These are phyloP conservation scores for Teratosphaeria epicoccoides DNA, from an alignment of 2,329 filamentous ascomycete genomes.

Conservation along the genomic window DNA sequence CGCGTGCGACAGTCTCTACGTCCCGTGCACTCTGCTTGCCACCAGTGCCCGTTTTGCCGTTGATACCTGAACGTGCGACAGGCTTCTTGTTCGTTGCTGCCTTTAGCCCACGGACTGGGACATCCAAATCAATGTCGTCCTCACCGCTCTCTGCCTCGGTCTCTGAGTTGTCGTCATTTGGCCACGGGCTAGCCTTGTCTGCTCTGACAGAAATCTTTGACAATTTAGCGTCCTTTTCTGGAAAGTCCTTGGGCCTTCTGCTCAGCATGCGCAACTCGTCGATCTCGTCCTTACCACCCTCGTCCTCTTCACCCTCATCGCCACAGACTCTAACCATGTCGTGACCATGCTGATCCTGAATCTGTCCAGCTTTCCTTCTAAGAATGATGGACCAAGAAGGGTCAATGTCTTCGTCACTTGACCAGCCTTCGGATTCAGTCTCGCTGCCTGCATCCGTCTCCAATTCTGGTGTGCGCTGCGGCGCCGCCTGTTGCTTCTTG, in stretches of 20 bases:
- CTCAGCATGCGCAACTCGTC: slow-evolving; percentile 50
- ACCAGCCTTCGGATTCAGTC: slow-evolving; percentile 26
- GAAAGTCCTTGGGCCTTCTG: slow-evolving; percentile 1
- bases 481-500: slow-evolving; percentile 27
- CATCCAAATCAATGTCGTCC: not conserved
- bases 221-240: not conserved
- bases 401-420: slow-evolving; percentile 17
- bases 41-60: not conserved
- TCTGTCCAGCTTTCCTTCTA: slow-evolving; percentile 6
- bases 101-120: not conserved
- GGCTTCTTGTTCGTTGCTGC: not conserved
- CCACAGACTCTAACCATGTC: slow-evolving; percentile 66
- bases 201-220: not conserved
- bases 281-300: slow-evolving; percentile 54
- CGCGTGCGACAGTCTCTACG: not conserved
- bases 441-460: slow-evolving; percentile 40
- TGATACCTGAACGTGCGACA: not conserved
- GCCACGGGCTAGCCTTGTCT: slow-evolving; percentile 3
- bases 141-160: slow-evolving; percentile 19
- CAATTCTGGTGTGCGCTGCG: slow-evolving; percentile 19
- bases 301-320: slow-evolving; percentile 47
- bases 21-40: not conserved
- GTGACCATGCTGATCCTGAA: slow-evolving; percentile 54
- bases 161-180: slow-evolving; percentile 13
- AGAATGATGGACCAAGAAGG: slow-evolving; percentile 30